phyloP scores from a whole-genome alignment of 2,329 filamentous ascomycete species.

The Paecilomyces variotii region DNA sequence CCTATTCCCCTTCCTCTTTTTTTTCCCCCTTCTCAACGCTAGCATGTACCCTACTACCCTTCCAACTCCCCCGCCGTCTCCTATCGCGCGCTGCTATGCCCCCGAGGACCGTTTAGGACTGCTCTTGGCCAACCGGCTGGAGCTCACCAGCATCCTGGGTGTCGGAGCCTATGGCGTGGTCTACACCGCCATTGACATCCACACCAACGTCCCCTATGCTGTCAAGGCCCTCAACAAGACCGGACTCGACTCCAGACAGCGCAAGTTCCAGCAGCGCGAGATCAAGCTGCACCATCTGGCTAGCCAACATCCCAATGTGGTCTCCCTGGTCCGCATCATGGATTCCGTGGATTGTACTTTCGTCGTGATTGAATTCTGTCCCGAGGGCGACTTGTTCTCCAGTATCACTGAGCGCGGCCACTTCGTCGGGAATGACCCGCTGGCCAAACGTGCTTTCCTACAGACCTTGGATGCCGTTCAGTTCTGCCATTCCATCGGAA shows the following conservation, averaged over 20 bases:
- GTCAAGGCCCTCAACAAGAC: constrained; percentile 96
- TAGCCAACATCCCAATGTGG: constrained; percentile 83
- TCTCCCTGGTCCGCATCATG: constrained; percentile 88
- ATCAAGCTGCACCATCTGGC: constrained; percentile 86
- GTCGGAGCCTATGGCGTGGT: constrained; percentile 96
- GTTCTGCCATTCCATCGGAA: constrained; percentile 84
- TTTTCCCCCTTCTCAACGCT: constrained; percentile 6
- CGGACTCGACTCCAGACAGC: constrained; percentile 80
- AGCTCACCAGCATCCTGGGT: constrained; percentile 77
- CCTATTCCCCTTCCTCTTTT: constrained; percentile 13
- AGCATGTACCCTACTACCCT: constrained; percentile 39
- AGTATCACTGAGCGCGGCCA: constrained; percentile 94
- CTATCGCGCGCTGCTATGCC: constrained; percentile 45
- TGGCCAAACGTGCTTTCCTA: constrained; percentile 81
- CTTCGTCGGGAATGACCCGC: constrained; percentile 84
- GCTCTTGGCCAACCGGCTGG: constrained; percentile 71
- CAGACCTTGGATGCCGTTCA: constrained; percentile 95
- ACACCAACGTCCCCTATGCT: constrained; percentile 74
- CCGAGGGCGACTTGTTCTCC: constrained; percentile 91
- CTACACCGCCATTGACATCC: constrained; percentile 79
- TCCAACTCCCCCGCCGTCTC: constrained; percentile 38
- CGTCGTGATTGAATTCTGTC: constrained; percentile 94
- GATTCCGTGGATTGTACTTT: constrained; percentile 88
- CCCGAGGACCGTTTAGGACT: constrained; percentile 83
- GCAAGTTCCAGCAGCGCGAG: constrained; percentile 85